Percentiles rank a stretch among this genome's conserved stretches.
Conservation (phyloP, 345 rosid species). For the Euphorbia tirucalli region DNA sequence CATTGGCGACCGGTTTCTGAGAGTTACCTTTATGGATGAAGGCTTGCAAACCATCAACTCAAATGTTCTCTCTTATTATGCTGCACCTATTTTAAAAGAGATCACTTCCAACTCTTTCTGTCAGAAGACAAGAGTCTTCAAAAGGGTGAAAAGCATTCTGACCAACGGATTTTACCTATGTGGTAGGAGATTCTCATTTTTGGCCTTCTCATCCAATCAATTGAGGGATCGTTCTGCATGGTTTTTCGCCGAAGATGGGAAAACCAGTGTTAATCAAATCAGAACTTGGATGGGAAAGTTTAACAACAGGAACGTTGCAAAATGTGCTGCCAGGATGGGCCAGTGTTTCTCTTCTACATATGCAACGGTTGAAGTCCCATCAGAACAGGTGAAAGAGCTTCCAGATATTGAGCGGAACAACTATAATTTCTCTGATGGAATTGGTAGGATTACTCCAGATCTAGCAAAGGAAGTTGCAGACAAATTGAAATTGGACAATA, state of each 20-base stretch:
- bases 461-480: slow-evolving; percentile 72
- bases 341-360: slow-evolving; percentile 94
- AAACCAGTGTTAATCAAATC: slow-evolving; percentile 40
- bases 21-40: slow-evolving; percentile 92
- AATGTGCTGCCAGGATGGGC: slow-evolving; percentile 96
- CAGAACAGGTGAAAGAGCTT: slow-evolving; percentile 42
- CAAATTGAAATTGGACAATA: slow-evolving; percentile 54
- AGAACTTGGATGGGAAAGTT: slow-evolving; percentile 86
- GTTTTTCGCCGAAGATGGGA: slow-evolving; percentile 82
- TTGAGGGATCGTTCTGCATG: slow-evolving; percentile 89
- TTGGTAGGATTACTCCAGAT: slow-evolving; percentile 77
- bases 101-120: slow-evolving; percentile 44
- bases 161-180: slow-evolving; percentile 71
- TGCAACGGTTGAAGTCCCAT: slow-evolving; percentile 73
- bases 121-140: slow-evolving; percentile 68
- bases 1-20: slow-evolving; percentile 66
- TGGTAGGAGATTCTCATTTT: slow-evolving; percentile 73
- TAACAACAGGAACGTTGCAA: slow-evolving; percentile 54
- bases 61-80: slow-evolving; percentile 54
- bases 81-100: slow-evolving; percentile 63
- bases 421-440: slow-evolving; percentile 83
- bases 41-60: slow-evolving; percentile 71
- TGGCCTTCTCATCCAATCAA: slow-evolving; percentile 92
- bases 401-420: slow-evolving; percentile 58
- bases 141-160: slow-evolving; percentile 63